Base-by-base conservation (phyloP, 495 filamentous ascomycete genomes). In the Saxispiralis lemnorum region DNA sequence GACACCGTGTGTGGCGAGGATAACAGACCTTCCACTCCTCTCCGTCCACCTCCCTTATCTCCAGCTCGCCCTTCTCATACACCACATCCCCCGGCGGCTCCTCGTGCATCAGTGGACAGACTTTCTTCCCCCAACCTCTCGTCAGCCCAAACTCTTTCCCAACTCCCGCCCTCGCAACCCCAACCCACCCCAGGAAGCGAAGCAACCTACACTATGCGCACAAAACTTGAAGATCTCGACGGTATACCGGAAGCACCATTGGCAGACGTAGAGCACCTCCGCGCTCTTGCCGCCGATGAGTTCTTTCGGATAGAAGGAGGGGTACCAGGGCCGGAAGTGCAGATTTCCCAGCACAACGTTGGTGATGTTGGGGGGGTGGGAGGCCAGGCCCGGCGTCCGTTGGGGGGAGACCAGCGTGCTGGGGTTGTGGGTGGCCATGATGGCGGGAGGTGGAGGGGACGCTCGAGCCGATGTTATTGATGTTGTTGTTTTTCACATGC, bases 21-120 rank as follows among this genome's bases (percentile, higher is more conserved):
- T 31, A 34, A 31, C 68, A 54, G 57, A 79, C 79, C 51, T 72
- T 78, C 43, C 95, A 69, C 46, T 81, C 71, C 52, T 81, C 81
- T 24, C 89, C 89, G 55, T 97, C 89, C 1, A 97, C 72, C 58
- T 95, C 83, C 70, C 82, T 87, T n/a, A 97, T 78, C 39, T 62
- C 68, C 54, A 66, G 79, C 41, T 61, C 71, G 46, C 66, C 72
- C 53, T 67, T 73, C 43, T 57, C 62, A 56, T 77, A 83, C 51
- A 76, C 70, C 47, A 41, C 48, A n/a, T 44, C 45, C 11, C 62
- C 58, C 21, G 56, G 59, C 28, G 51, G 62, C 19, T 44, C 53
- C 33, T 52, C 56, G 28, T 59, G 57, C 48, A 62, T 69, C 24
- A 35, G 15, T 10, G 51, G 38, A 39, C 62, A 65, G 3, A 61